Evolutionary conservation across 495 filamentous ascomycete genomes (phyloP).

Genomic region (Xylaria bambusicola): DNA sequence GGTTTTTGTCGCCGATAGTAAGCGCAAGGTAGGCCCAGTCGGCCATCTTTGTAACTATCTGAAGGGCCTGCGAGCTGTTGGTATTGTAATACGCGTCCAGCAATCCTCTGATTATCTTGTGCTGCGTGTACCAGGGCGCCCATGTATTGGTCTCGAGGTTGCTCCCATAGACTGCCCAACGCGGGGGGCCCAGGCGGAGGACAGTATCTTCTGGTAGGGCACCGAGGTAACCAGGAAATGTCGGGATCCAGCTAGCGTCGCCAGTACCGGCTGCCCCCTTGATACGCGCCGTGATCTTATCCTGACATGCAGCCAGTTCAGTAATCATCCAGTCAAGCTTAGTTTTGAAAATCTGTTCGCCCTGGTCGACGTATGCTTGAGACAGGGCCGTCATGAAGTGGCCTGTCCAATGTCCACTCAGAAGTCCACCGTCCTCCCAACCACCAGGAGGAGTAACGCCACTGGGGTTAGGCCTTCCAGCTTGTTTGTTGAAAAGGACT

Average conservation of each 20-base stretch:
- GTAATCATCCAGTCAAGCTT: constrained; percentile 29
- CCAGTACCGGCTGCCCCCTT: constrained; percentile 4
- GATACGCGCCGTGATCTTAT: constrained; percentile 26
- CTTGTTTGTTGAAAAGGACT: constrained; percentile 29
- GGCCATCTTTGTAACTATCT: constrained; percentile 23
- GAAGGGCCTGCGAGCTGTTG: constrained; percentile 22
- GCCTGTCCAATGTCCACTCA: constrained; percentile 28
- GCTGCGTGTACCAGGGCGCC: constrained; percentile 29
- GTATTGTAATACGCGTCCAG: constrained; percentile 29
- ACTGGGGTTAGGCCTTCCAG: constrained; percentile 21
- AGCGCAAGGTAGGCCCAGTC: constrained; percentile 29
- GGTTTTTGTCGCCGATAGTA: constrained; percentile 27
- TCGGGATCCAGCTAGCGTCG: constrained; percentile 22
- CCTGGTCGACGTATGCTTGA: constrained; percentile 26
- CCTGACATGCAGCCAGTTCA: constrained; percentile 23
- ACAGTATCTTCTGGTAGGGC: constrained; percentile 28
- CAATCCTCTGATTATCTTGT: constrained; percentile 27
- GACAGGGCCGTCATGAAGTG: constrained; percentile 30
- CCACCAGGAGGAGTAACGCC: constrained; percentile 24
- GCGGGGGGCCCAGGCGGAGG: constrained; percentile 26
- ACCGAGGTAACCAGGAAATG: constrained; percentile 24
- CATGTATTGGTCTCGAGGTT: constrained; percentile 21
- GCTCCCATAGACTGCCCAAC: constrained; percentile 25
- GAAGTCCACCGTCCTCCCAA: constrained; percentile 28
- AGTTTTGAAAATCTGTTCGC: constrained; percentile 22